Evolutionary conservation across 768 basidiomycete genomes (phyloP).

Genomic region (Suillus weaverae): DNA sequence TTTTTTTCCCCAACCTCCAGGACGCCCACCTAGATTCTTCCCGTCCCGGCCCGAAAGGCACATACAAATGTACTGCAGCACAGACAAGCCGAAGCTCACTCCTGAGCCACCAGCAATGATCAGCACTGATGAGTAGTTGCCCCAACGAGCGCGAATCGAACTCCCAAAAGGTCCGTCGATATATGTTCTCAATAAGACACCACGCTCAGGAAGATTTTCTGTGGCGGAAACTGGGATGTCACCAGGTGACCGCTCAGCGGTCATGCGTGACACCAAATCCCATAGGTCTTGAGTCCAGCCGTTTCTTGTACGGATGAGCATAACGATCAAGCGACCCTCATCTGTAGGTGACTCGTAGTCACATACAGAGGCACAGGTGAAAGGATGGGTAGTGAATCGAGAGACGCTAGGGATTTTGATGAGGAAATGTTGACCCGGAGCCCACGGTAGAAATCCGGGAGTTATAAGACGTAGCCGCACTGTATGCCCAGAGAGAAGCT

Average conservation of each 20-base stretch:
- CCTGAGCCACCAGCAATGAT: constrained; percentile 75
- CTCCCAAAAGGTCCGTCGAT: constrained; percentile 76
- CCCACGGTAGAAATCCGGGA: constrained; percentile 59
- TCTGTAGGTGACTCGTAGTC: constrained; percentile 46
- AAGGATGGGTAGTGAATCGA: constrained; percentile 65
- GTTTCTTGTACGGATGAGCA: constrained; percentile 66
- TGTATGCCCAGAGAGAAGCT: constrained; percentile 68
- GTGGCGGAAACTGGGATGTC: constrained; percentile 13
- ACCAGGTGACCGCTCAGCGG: constrained; percentile 35
- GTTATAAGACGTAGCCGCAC: constrained; percentile 67
- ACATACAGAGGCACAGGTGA: constrained; percentile 65
- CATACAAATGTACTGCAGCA: constrained; percentile 63
- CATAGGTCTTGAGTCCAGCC: constrained; percentile 72
- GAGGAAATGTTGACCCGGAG: constrained; percentile 78
- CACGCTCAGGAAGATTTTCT: constrained; percentile 37
- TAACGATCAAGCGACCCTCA: constrained; percentile 55
- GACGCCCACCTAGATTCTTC: constrained; percentile 44
- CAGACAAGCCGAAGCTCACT: constrained; percentile 66
- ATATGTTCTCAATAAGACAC: constrained; percentile 54
- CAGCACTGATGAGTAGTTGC: constrained; percentile 54
- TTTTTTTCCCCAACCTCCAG: constrained; percentile 44
- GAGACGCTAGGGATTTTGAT: constrained; percentile 67
- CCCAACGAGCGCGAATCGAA: constrained; percentile 58
- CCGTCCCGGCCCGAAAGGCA: constrained; percentile 59
- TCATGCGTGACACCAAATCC: constrained; percentile 47